These are phyloP conservation scores for Verticillium albo-atrum DNA, from an alignment of 2,329 filamentous ascomycete species.

Conservation along the genomic window DNA sequence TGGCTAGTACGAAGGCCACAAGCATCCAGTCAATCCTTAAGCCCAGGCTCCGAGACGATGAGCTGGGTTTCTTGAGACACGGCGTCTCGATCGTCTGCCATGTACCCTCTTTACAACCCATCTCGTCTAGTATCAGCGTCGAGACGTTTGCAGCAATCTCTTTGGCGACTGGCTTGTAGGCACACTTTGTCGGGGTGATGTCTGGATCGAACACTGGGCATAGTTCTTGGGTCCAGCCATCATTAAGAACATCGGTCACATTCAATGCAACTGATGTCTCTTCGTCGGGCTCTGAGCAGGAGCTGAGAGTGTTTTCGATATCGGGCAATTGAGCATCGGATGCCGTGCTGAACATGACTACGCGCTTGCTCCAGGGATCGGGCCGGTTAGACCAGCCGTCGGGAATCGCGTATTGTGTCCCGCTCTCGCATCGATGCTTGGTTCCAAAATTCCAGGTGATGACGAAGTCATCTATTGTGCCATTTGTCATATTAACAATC, in stretches of 20 bases:
- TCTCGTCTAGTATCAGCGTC: not conserved
- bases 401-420: not conserved
- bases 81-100: not conserved
- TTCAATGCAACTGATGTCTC: not conserved
- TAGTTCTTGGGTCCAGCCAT: not conserved
- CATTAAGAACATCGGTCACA: not conserved
- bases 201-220: not conserved
- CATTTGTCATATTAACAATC: conserved; percentile 1
- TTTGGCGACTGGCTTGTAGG: not conserved
- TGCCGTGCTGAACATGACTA: not conserved
- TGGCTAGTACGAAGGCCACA: too few relatives aligned
- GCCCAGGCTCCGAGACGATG: conserved; percentile 10
- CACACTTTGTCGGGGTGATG: not conserved
- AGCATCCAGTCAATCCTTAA: too few relatives aligned
- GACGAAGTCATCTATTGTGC: not conserved
- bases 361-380: not conserved
- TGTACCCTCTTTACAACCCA: conserved; percentile 1
- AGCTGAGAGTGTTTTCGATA: not conserved
- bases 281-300: not conserved
- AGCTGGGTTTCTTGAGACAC: not conserved
- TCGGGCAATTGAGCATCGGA: not conserved
- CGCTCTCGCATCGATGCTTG: not conserved
- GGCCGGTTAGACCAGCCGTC: not conserved
- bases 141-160: conserved; percentile 3
- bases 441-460: not conserved